Base-by-base conservation (phyloP, 768 basidiomycete species). In the Harrya chromipes region DNA sequence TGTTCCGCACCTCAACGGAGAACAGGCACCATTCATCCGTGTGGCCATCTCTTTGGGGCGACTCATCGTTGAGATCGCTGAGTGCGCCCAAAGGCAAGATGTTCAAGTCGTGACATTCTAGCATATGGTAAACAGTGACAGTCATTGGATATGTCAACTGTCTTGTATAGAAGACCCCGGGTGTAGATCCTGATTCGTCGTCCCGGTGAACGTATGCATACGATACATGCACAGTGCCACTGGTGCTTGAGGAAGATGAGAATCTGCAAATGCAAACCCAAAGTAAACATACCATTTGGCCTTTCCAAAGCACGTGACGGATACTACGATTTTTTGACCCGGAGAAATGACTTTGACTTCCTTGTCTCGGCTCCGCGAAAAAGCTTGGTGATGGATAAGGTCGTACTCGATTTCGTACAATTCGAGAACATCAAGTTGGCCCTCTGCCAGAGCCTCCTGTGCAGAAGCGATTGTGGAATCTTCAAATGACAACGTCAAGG, bases 91-190 rank as follows among this genome's bases (percentile, higher is more conserved):
- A 82, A 13, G 88, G 83, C 31, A 92, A 69, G 53, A 97, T 74
- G 56, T 90, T 85, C 83, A 97, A 86, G 34, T 77, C 76, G 54
- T 85, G 79, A 59, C 90, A 90, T 66, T 95, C 90, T 24, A 98
- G 81, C 76, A 94, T 94, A 57, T 90, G 90, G 64, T 97, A 97
- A 12, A 98, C 97, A 4, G 94, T 95, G 50, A 97, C 88, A 60
- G 88, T 77, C 54, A 98, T 78, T 5, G 94, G 93, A 62, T 92
- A 92, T 26, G 85, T 81, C 45, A 97, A 68, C 61, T 91, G 92
- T 21, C 97, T 87, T 23, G 90, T 84, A 63, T 94, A 81, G 67
- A 98, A 95, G 36, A 82, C 68, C 42, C 80, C 74, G 1, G 73
- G 60, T 1, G 70, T 64, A 19, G 68, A 55, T 19, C 64, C 58